Percentiles rank a stretch among this genome's conserved stretches.
These are phyloP conservation scores for Skeletonema grethae DNA, from an alignment of 108 stramenopile species.

Conservation along the genomic window DNA sequence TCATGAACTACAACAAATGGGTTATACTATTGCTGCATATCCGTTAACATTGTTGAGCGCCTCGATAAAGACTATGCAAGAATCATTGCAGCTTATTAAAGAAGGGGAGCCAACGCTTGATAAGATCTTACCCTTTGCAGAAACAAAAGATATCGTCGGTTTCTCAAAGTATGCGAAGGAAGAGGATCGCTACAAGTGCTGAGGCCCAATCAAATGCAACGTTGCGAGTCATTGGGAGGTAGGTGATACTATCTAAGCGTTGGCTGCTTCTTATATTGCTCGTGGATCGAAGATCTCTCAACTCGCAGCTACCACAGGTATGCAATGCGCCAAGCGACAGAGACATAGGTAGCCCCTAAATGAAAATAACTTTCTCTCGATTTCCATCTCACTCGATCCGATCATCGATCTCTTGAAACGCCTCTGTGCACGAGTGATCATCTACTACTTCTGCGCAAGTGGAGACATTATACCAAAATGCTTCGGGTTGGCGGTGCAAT, in stretches of 20 bases:
- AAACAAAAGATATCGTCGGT: constrained; percentile 89
- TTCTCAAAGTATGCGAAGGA: constrained; percentile 80
- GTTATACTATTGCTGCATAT: constrained; percentile 97
- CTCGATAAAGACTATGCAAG: constrained; percentile 91
- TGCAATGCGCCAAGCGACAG: too few relatives aligned
- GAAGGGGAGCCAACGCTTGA: constrained; percentile 85
- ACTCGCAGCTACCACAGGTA: too few relatives aligned
- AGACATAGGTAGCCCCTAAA: too few relatives aligned
- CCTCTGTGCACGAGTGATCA: background rate
- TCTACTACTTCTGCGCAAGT: background rate
- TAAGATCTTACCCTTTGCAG: constrained; percentile 76
- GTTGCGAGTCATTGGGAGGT: too few relatives aligned
- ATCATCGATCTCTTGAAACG: background rate
- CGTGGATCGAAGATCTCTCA: too few relatives aligned
- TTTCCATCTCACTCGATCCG: background rate
- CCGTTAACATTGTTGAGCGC: constrained; percentile 93
- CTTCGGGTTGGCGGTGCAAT: background rate
- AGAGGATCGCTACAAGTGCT: constrained; percentile 66
- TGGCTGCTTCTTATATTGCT: too few relatives aligned
- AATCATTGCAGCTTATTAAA: constrained; percentile 76
- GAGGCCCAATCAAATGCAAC: background rate
- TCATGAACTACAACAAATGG: constrained; percentile 82
- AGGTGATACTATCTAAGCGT: too few relatives aligned
- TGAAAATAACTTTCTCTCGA: background rate
- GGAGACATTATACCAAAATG: background rate